These are phyloP conservation scores for Macrophomina phaseolina DNA, from an alignment of 2,329 filamentous ascomycete genomes.

Conservation along the genomic window DNA sequence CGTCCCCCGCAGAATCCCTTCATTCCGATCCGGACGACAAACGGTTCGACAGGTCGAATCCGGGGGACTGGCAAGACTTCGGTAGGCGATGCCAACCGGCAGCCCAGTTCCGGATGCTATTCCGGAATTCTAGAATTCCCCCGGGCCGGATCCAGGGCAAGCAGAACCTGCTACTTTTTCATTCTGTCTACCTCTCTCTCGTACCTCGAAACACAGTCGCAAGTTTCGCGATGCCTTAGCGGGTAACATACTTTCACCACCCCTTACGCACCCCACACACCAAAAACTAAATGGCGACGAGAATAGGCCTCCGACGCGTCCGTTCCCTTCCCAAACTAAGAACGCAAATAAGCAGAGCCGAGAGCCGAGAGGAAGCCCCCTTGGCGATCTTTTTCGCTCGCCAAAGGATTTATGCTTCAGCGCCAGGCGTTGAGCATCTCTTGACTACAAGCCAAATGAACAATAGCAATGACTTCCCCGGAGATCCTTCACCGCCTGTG, in stretches of 20 bases:
- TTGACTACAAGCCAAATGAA: too few species aligned
- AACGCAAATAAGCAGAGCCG: too few species aligned
- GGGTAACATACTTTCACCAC: conserved; percentile 1
- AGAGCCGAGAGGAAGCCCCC: too few species aligned
- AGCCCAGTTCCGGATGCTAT: neutral
- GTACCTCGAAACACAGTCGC: conserved; percentile 1
- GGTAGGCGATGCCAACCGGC: neutral
- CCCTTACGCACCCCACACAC: neutral
- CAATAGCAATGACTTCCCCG: too few species aligned
- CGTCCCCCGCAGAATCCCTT: conserved; percentile 1
- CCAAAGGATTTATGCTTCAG: too few species aligned
- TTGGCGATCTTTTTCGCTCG: too few species aligned
- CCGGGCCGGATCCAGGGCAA: neutral
- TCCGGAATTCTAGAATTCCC: neutral
- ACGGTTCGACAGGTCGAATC: neutral
- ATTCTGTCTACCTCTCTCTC: neutral
- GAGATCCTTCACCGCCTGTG: neutral
- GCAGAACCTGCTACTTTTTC: neutral
- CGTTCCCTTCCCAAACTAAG: too few species aligned
- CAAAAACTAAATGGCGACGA: neutral
- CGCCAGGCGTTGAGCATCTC: too few species aligned
- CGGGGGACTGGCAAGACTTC: neutral
- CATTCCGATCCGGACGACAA: conserved; percentile 4
- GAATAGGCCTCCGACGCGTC: too few species aligned
- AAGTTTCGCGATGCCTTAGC: neutral